Base-by-base conservation (phyloP, 2,329 filamentous ascomycete species). In the Eurotiales sp. region DNA sequence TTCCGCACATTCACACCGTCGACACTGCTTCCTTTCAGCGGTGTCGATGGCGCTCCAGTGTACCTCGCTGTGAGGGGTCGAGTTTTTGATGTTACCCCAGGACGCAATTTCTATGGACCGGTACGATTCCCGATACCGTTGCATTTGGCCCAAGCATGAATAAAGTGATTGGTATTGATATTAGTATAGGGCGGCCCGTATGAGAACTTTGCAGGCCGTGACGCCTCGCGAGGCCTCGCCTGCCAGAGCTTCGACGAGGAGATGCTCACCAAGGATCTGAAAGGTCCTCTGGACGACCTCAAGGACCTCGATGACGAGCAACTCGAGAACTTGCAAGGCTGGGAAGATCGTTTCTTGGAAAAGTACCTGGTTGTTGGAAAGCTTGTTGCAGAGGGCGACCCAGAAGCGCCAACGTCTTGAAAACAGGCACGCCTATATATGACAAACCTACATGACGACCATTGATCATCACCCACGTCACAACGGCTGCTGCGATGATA, bases 321-420 rank as follows among this genome's bases (percentile, higher is more conserved):
- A 77, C 73, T 87, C 72, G 91, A 95, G 68, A 88, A 90, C 45
- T 74, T 96, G 69, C 78, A 80, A 61, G 90, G 88, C 2, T 99
- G 93, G 93, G 91, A 96, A 76, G 90, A 95, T 74, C 80, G 90
- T 58, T 99, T 99, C 69, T 74, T 80, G 55, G 88, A 92, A 71
- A 97, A 99, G 79, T 99, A 99, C 71, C 75, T 96, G 21, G 83
- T 97, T n/a, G 90, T 99, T 12, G 93, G 93, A 17, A 87, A 83
- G 72, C 72, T 99, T 63, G 87, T 96, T 49, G 76, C 83, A 43
- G 82, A 82, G 55, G 79, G 80, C 11, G 74, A 82, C 56, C 63
- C 65, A 2, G 69, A 71, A 44, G 70, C 68, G 39, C 61, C 53
- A 36, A 53, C 44, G 29, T 22, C 50, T 46, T 55, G 45, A 49